Percentiles rank a stretch among this genome's conserved stretches.
These are phyloP conservation scores for Pythium rhizo-oryzae DNA, from an alignment of 352 stramenopile species.

Conservation along the genomic window DNA sequence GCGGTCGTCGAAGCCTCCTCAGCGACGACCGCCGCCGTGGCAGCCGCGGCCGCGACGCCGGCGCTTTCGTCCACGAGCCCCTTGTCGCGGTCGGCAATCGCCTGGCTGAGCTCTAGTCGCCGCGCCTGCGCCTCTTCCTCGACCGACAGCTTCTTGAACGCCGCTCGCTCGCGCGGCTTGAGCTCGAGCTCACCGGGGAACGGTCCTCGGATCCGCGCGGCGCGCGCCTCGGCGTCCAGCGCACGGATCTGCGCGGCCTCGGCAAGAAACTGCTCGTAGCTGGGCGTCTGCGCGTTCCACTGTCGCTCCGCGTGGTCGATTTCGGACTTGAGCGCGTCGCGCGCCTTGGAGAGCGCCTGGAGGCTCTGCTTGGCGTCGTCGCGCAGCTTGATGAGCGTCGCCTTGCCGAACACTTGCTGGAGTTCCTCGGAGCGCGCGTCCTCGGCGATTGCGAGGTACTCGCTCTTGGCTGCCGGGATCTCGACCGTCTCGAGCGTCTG, in stretches of 20 bases:
- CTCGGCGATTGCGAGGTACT: constrained; percentile 77
- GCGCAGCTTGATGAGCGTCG: constrained; percentile 61
- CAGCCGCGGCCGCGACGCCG: not conserved
- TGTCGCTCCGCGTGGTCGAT: constrained; percentile 48
- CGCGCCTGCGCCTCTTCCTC: constrained; percentile 75
- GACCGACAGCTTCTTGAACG: constrained; percentile 84
- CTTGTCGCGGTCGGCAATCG: constrained; percentile 63
- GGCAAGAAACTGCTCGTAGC: constrained; percentile 63
- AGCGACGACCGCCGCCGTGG: not conserved
- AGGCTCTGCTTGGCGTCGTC: constrained; percentile 66
- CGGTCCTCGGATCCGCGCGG: constrained; percentile 47
- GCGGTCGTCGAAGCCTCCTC: not conserved
- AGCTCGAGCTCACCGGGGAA: constrained; percentile 55
- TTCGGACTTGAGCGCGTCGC: constrained; percentile 53
- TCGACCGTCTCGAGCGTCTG: constrained; percentile 44
- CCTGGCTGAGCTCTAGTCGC: constrained; percentile 55
- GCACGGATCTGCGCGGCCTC: constrained; percentile 57
- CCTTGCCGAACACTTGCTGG: constrained; percentile 60
- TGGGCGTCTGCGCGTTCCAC: constrained; percentile 48
- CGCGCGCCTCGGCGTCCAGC: constrained; percentile 40
- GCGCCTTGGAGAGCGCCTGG: constrained; percentile 49
- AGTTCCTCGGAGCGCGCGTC: constrained; percentile 71
- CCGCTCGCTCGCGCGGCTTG: constrained; percentile 51
- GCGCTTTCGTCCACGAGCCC: constrained; percentile 40
- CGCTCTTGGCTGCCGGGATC: constrained; percentile 70